Evolutionary conservation across 1,284 basidiomycete species (phyloP).

Genomic region (Malassezia sp.): DNA sequence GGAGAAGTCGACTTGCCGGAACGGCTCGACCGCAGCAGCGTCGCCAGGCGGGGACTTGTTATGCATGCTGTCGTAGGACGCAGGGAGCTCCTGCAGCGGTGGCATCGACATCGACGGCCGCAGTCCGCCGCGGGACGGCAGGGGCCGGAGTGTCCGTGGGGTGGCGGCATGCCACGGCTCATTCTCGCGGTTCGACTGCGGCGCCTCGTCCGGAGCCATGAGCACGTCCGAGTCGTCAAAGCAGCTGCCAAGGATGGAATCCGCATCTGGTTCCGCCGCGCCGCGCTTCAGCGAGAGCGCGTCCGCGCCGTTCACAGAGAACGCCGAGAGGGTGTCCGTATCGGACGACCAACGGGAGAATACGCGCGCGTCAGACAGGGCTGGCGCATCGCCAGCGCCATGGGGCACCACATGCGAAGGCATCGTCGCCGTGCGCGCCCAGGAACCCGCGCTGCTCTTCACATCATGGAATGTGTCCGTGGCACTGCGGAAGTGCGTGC

Average conservation of each 20-base stretch:
- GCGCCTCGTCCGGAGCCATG: not conserved
- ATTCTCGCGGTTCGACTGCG: not conserved
- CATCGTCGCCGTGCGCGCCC: conserved; percentile 12
- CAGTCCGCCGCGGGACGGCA: conserved; percentile 7
- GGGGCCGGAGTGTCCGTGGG: conserved; percentile 5
- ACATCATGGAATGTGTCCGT: conserved; percentile 4
- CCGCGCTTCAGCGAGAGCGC: conserved; percentile 8
- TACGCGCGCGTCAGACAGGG: not conserved
- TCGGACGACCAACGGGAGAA: conserved; percentile 2
- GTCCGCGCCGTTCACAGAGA: not conserved
- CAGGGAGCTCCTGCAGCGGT: not conserved
- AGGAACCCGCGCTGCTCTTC: not conserved
- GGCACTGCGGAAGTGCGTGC: not conserved
- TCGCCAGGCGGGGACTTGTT: not conserved
- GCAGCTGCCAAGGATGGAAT: conserved; percentile 5
- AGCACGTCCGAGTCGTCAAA: conserved; percentile 8
- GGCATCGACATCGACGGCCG: conserved; percentile 12
- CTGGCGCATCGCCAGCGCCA: not conserved
- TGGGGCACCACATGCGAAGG: conserved; percentile 9
- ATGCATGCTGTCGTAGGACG: not conserved
- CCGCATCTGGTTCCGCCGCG: conserved; percentile 7
- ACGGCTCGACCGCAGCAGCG: conserved; percentile 1
- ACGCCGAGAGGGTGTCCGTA: not conserved
- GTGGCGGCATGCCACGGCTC: not conserved
- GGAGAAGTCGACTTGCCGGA: conserved; percentile 9